Base-by-base conservation (phyloP, 257 asterid genomes). In the Solanum sejunctum region DNA sequence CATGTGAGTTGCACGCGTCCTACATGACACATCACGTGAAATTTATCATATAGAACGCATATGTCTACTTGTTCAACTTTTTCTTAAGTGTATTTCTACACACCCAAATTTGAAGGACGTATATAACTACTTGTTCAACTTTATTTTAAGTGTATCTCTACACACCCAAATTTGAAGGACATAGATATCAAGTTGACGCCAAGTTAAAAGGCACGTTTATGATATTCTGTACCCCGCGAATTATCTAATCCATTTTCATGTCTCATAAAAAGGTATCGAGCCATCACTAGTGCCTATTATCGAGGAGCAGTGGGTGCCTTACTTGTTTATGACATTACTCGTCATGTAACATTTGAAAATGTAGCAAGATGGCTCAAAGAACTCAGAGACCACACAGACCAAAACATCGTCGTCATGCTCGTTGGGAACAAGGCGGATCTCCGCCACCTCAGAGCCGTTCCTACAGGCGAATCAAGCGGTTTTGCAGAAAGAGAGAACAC, bases 361-460 rank as follows among this genome's bases (percentile, higher is more conserved):
- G 95, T 93, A 5, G 96, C 89, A 72, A 89, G 98, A 88, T 94
- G 98, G 96, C 92, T 93, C 15, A 93, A 90, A 85, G 98, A 94
- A 92, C 98, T 94, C 3, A 89, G 96, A 7, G 96, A 95, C n/a
- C 97, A 93, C 88, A 94, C 97, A 23, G 97, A 94, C 57, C 84
- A 84, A 0, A 93, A 94, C 92, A 92, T 94, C 4, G 97, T 94
- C 83, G 90, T 93, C 55, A 92, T 94, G 98, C 93, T 94, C 1
- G 97, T 94, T 0, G 98, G 97, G 18, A 94, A 94, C 88, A 94
- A 94, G 86, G 97, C 97, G 0, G 98, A 93, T 71, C 96, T 94
- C 1, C 97, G 97, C 12, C 97, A 94, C 88, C 91, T 92, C n/a
- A 84, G 96, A 10, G 96, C 97, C 6, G 94, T 93, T n/a, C 88